Evolutionary conservation across 2,329 filamentous ascomycete genomes (phyloP), one percentile per base, ranked within the genome.

Genomic region (Aspergillus intermedius): DNA sequence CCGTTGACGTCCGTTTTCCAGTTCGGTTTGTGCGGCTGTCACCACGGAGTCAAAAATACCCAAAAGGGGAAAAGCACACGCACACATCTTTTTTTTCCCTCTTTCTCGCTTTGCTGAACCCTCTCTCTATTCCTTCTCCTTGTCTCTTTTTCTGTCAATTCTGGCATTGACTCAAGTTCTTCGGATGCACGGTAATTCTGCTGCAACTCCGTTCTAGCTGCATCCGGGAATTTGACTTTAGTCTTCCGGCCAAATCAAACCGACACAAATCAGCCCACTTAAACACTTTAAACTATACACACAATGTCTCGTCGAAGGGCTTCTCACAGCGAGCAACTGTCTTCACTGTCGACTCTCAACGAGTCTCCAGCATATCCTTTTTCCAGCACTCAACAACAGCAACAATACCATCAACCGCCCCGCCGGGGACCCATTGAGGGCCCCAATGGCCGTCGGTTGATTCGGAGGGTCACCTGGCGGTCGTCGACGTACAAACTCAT

Each of bases 401-500:
- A 62, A 37, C 54, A 50, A 25, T 46, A 58, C 45, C 50, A 53
- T 30, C 49, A 54, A 45, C 50, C 51, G 44, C 56, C 55, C 37
- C 62, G 54, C 47, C 66, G 62, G 44, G 67, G 66, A 8, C 67
- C 67, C 41, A 69, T 70, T 53, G 67, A 70, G 52, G 67, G 66
- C n/a, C 68, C 68, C 30, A 60, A 65, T 56, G 68, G 68, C 50
- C 64, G 67, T 37, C 61, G 65, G 44, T 55, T 70, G 35, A 67
- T 67, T 51, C 67, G 68, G 28, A 61, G 68, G 52, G 67, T 70
- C 54, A 70, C 67, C 54, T 71, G 68, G 68, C 66, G 68, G 32
- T 70, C 68, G 10, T 70, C 67, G 13, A 69, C 67, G 17, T 70
- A 71, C 60, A 71, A 69, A 52, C 55, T 71, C 39, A 62, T 70